A percentile compares a stretch with the other conserved stretches of the same genome.
Conservation (phyloP, 352 stramenopile genomes). For the Aphanomyces invadans region DNA sequence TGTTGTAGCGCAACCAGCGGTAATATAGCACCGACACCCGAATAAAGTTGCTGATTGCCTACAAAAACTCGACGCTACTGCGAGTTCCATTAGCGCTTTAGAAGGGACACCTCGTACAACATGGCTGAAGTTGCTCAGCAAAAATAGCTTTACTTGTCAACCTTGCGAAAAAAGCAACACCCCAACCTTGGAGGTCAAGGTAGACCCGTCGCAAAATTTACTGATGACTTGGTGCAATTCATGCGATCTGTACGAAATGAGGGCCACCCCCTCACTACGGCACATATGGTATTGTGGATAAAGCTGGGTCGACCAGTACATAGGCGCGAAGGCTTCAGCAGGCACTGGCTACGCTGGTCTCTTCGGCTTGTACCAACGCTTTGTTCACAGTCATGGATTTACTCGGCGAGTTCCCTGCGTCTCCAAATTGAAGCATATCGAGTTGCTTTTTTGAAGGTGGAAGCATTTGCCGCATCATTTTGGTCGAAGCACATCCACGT, state of each 20-base stretch:
- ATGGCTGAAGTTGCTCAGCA: neutral
- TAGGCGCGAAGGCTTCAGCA: neutral
- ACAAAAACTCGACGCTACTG: neutral
- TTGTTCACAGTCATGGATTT: neutral
- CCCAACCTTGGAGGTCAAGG: slow-evolving; percentile 2
- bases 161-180: neutral
- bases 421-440: neutral
- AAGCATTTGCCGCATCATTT: neutral
- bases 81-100: neutral
- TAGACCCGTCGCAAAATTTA: neutral
- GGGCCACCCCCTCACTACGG: neutral
- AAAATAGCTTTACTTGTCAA: too few relatives aligned
- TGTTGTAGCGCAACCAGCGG: neutral
- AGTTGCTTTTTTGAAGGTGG: neutral
- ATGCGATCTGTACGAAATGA: neutral
- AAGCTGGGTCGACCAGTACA: neutral
- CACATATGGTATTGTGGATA: slow-evolving; percentile 7
- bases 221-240: neutral
- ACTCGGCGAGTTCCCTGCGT: neutral
- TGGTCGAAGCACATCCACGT: neutral
- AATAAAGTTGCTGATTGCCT: neutral
- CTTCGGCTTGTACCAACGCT: neutral
- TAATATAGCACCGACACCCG: neutral
- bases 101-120: neutral
- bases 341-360: neutral